These are phyloP conservation scores for Amphirosellinia nigrospora DNA, from an alignment of 495 filamentous ascomycete species.

Conservation along the genomic window DNA sequence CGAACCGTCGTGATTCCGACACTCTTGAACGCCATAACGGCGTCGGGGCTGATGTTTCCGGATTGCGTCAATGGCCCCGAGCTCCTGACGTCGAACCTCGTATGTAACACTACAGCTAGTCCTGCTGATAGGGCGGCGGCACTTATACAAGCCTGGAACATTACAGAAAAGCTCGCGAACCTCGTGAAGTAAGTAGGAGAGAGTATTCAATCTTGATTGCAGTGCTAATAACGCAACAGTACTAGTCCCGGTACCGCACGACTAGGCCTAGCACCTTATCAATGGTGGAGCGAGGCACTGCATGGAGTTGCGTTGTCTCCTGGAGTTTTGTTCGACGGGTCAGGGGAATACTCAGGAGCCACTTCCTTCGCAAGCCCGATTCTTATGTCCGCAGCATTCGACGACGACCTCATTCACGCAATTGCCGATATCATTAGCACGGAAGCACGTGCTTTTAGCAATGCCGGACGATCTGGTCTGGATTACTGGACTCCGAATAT, in stretches of 20 bases:
- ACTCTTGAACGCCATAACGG: constrained; percentile 26
- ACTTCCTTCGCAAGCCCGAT: constrained; percentile 70
- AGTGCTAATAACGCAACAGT: constrained; percentile 33
- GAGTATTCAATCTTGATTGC: background rate
- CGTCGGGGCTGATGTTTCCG: constrained; percentile 36
- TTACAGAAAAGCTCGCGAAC: constrained; percentile 50
- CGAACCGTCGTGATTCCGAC: constrained; percentile 13
- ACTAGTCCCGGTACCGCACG: constrained; percentile 44
- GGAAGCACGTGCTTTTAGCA: constrained; percentile 70
- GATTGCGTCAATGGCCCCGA: constrained; percentile 44
- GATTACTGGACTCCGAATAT: constrained; percentile 70
- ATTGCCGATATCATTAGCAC: constrained; percentile 64
- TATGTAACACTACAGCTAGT: constrained; percentile 56
- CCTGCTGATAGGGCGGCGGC: constrained; percentile 53
- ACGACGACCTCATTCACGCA: constrained; percentile 62
- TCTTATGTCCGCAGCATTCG: constrained; percentile 63
- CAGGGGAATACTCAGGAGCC: constrained; percentile 51
- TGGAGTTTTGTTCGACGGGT: constrained; percentile 39
- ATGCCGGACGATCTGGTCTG: constrained; percentile 60
- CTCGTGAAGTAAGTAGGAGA: constrained; percentile 44
- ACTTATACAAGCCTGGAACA: constrained; percentile 48
- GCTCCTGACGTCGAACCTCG: constrained; percentile 40
- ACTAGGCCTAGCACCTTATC: constrained; percentile 51
- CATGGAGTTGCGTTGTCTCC: constrained; percentile 50
- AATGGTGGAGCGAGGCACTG: constrained; percentile 61